These are phyloP conservation scores for Dendrocalamus sinicus DNA, from an alignment of 176 grass and related monocot genomes.

Conservation along the genomic window DNA sequence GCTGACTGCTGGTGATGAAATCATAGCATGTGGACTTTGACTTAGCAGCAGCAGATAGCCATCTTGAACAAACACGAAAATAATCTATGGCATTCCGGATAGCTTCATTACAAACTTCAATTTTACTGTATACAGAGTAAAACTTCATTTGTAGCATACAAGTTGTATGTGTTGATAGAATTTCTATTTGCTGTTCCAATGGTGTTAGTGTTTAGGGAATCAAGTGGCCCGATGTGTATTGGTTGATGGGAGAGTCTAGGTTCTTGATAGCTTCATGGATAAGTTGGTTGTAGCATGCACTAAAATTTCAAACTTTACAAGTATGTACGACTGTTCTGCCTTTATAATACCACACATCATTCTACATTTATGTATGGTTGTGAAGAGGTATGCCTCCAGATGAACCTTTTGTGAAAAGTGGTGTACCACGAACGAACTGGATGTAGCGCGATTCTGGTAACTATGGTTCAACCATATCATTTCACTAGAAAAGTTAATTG, in stretches of 20 bases:
- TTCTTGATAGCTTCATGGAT: neutral
- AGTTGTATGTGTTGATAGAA: neutral
- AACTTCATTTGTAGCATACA: neutral
- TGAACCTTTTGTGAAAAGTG: neutral
- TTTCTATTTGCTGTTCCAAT: neutral
- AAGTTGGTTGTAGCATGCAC: constrained; percentile 2
- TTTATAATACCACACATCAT: neutral
- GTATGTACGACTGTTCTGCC: neutral
- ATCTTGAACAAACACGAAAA: neutral
- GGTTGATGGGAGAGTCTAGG: neutral
- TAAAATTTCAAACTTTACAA: constrained; percentile 22
- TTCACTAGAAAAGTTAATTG: constrained; percentile 39
- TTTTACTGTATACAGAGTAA: neutral
- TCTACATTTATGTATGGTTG: constrained; percentile 19
- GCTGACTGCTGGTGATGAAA: neutral
- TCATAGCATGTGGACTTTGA: neutral
- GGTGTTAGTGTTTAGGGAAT: neutral
- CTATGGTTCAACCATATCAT: constrained; percentile 2
- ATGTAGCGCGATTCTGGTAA: neutral
- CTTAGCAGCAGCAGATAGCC: neutral
- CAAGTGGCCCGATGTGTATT: neutral
- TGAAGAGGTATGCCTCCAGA: neutral
- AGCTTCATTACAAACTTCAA: neutral
- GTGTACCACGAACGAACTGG: neutral
- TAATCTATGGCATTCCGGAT: neutral